Evolutionary conservation across 108 stramenopile species (phyloP), one percentile per base, ranked within the genome.

Genomic region (Skeletonema potamos): DNA sequence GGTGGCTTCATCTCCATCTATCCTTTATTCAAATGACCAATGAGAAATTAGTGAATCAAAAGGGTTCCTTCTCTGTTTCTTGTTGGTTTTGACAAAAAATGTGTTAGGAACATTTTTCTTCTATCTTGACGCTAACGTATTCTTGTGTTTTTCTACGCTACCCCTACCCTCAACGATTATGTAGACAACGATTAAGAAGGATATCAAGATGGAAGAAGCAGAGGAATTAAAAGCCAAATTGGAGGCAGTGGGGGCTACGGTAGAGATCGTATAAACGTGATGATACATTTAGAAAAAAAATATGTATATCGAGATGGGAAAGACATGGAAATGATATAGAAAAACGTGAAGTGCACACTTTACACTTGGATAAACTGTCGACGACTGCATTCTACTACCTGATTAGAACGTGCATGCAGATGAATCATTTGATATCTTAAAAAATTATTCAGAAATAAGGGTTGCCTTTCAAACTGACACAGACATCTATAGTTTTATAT

Each of bases 201-300:
- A 74, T 39, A 69, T 94, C 30, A 90, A 83, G 58, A 84, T 78
- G 54, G 93, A 96, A 70, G 86, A 91, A 64, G 96, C 96, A 0
- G 90, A 96, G 44, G 89, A 92, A 70, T 62, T 94, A 54, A 92
- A 94, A 72, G 79, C 77, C 8, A 82, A 88, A 60, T 76, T 96
- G 54, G 92, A 92, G 71, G 96, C 70, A 2, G 79, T 85, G 4
- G 96, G 96, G 27, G 96, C 90, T 26, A 75, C 75, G 24, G 76
- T 93, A 24, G 92, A 93, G 77, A 70, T 96, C 39, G 82, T 74
- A 30, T 93, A 86, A 85, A 27, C 26, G 27, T 30, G 46, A 6
- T 29, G 17, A 11, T 24, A 7, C 55, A 29, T 6, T 9, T 54
- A 34, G 62, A 43, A 24, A 39, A n/a, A n/a, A n/a, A n/a, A n/a